Evolutionary conservation across 306 rosid species (phyloP).

Genomic region (Datisca glomerata): DNA sequence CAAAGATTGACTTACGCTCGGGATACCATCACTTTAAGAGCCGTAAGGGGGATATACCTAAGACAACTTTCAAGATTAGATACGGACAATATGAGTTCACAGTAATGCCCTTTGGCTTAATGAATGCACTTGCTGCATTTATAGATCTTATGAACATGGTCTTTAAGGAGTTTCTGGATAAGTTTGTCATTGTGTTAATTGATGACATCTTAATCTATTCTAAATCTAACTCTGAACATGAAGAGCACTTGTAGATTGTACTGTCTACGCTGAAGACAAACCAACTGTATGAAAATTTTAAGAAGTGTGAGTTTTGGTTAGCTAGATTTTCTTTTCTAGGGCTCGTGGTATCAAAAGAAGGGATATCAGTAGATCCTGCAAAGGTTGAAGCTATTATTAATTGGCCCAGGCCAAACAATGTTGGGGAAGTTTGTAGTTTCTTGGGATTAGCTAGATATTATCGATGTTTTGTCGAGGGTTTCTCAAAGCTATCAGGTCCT

Average conservation of each 20-base stretch:
- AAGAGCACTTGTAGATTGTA: not conserved
- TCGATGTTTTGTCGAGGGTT: not conserved
- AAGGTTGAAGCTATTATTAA: not conserved
- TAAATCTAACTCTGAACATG: not conserved
- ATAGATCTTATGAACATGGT: not conserved
- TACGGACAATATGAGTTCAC: not conserved
- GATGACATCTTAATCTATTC: not conserved
- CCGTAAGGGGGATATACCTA: not conserved
- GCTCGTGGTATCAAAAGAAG: not conserved
- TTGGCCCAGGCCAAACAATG: not conserved
- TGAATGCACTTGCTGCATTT: not conserved
- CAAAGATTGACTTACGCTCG: not conserved
- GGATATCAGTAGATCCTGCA: not conserved
- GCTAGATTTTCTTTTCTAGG: not conserved
- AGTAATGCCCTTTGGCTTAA: not conserved
- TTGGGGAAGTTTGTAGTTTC: not conserved
- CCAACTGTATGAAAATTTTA: not conserved
- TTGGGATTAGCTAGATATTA: not conserved
- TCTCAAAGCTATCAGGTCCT: not conserved
- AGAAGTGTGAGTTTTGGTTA: not conserved
- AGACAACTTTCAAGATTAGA: not conserved
- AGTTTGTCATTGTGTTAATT: not conserved
- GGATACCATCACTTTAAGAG: not conserved
- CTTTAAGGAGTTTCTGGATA: not conserved
- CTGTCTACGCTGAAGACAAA: not conserved